Evolutionary conservation across 345 rosid species (phyloP), one percentile per base, ranked within the genome.

Genomic region (Brassica juncea): DNA sequence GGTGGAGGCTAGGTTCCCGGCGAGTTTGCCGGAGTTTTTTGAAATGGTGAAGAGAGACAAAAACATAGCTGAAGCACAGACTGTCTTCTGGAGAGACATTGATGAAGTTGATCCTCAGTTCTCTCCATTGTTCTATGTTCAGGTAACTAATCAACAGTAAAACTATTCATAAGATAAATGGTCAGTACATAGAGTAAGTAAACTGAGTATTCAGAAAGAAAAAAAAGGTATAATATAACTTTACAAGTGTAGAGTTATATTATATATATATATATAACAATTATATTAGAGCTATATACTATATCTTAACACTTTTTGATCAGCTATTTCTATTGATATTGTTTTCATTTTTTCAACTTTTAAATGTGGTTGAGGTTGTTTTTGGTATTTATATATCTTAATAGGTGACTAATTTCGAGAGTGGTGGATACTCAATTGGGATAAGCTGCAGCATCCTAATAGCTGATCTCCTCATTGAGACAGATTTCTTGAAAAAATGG

Each of bases 351-450:
- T 47, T 49, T 49, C 55, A 49, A 2, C n/a, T 49, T 49, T 47
- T 47, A 47, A 47, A 47, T 47, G 5, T 47, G 55, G 14, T 39
- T 10, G 47, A 39, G 14, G 47, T 39, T 39, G 14, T 39, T 35
- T 61, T 16, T 0, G 25, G 4, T 57, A 16, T 4, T 60, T 39
- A 31, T 39, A 39, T 39, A 2, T 39, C 15, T 37, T 27, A 58
- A 39, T 63, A 94, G 97, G 97, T 94, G 68, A 92, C 97, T 0
- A 88, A 89, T 81, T 94, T 94, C 76, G 83, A 86, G 80, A 88
- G 94, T 34, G 94, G 99, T 6, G 99, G 99, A 58, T 92, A 92
- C 76, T 89, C 97, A 1, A 66, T 94, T 73, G 99, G 97, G 68
- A 83, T 92, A 39, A 92, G 97, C 82, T 89, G 94, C 82, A 94